A percentile compares a stretch with the other conserved stretches of the same genome.
Evolutionary conservation across 495 filamentous ascomycete species (phyloP).

Genomic region (Penicillium ochrochloron): DNA sequence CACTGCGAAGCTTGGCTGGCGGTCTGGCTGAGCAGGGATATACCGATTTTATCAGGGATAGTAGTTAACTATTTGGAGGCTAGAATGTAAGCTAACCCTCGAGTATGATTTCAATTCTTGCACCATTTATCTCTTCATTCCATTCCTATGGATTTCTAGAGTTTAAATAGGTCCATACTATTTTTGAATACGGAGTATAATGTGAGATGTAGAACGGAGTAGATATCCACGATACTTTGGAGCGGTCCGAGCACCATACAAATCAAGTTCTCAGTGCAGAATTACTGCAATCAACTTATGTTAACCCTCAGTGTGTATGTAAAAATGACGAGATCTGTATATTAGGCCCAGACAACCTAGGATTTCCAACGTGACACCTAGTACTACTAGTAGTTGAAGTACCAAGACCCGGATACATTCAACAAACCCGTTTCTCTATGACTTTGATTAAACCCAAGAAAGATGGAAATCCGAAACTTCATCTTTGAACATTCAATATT

Average conservation of each 20-base stretch:
- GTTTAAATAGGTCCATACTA: too few relatives aligned
- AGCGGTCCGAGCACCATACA: neutral
- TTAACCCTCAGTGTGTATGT: neutral
- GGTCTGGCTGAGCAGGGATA: neutral
- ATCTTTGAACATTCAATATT: neutral
- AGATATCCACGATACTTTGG: neutral
- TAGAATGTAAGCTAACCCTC: neutral
- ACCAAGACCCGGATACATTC: too few relatives aligned
- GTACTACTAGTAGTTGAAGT: too few relatives aligned
- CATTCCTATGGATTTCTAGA: too few relatives aligned
- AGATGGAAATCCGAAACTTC: too few relatives aligned
- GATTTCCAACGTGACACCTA: too few relatives aligned
- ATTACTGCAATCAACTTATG: neutral
- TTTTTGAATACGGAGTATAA: neutral
- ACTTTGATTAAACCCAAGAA: too few relatives aligned
- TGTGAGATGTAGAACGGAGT: neutral
- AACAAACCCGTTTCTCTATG: too few relatives aligned
- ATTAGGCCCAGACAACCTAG: too few relatives aligned
- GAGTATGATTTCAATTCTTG: neutral
- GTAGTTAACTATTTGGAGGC: neutral
- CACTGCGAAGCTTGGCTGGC: conserved; percentile 12
- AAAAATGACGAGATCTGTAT: neutral
- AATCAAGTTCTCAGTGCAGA: neutral
- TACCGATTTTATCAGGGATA: too few relatives aligned
- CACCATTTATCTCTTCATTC: neutral